Evolutionary conservation across 2,329 filamentous ascomycete species (phyloP).

Genomic region (Ophiocordyceps camponoti-floridani): DNA sequence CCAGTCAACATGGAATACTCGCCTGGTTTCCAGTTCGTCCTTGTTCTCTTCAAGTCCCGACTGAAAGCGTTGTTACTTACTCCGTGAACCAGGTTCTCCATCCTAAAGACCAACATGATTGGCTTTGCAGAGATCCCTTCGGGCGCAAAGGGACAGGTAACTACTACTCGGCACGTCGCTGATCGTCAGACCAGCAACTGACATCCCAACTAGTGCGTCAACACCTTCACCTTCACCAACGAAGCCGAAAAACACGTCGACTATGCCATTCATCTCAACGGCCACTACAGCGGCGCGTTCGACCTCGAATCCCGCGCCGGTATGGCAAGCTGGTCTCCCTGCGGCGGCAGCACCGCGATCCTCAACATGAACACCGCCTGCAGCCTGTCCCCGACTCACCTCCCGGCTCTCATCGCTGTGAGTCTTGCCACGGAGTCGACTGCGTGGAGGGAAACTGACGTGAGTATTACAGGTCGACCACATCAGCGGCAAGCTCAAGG

Average conservation of each 20-base stretch:
- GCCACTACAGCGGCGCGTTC: conserved; percentile 7
- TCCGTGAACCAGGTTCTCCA: conserved; percentile 6
- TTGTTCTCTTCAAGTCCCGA: too few relatives aligned
- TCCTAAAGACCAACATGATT: conserved; percentile 9
- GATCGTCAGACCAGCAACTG: background rate
- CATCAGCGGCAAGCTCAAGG: background rate
- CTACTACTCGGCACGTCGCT: background rate
- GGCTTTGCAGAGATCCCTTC: conserved; percentile 10
- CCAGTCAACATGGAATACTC: background rate
- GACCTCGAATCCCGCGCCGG: conserved; percentile 6
- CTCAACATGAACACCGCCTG: conserved; percentile 12
- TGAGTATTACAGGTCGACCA: background rate
- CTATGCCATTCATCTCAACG: conserved; percentile 5
- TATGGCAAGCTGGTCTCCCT: conserved; percentile 8
- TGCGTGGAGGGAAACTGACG: background rate
- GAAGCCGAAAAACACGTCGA: conserved; percentile 5
- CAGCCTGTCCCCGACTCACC: conserved; percentile 7
- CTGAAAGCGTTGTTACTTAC: too few relatives aligned
- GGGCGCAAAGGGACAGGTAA: conserved; percentile 4
- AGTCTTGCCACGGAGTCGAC: background rate
- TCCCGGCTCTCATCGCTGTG: conserved; percentile 9
- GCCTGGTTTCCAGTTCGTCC: background rate
- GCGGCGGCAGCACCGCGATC: conserved; percentile 10
- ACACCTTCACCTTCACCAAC: conserved; percentile 10
- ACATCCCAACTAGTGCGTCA: conserved; percentile 4